A percentile compares a stretch with the other conserved stretches of the same genome.
Conservation (phyloP, 1,139 yeast genomes). For the Pichia sp. region DNA sequence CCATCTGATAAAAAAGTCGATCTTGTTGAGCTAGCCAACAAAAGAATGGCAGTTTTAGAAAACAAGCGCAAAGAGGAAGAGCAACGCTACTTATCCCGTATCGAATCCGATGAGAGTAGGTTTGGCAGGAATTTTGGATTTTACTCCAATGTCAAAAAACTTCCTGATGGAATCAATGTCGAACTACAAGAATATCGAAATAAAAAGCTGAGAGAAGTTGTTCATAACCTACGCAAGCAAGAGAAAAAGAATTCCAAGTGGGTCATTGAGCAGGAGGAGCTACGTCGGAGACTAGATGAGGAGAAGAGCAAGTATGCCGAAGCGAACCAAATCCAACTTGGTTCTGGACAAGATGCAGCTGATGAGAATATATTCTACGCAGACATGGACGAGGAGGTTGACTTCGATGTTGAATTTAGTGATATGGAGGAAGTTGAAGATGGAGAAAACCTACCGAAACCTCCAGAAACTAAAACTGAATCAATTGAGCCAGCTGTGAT, state of each 20-base stretch:
- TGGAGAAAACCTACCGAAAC: not conserved
- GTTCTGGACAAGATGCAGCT: slow-evolving; percentile 18
- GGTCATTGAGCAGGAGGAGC: slow-evolving; percentile 31
- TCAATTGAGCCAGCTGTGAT: not conserved
- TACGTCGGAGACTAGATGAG: slow-evolving; percentile 27
- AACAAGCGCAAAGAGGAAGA: slow-evolving; percentile 33
- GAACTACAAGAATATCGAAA: slow-evolving; percentile 33
- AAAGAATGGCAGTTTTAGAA: slow-evolving; percentile 38
- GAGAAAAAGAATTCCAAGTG: slow-evolving; percentile 31
- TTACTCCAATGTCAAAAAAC: slow-evolving; percentile 36
- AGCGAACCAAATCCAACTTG: slow-evolving; percentile 25
- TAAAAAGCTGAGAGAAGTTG: slow-evolving; percentile 37
- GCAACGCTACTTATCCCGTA: slow-evolving; percentile 23
- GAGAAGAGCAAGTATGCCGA: slow-evolving; percentile 21
- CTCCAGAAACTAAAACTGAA: not conserved
- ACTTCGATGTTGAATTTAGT: slow-evolving; percentile 24
- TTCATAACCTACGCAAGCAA: slow-evolving; percentile 38
- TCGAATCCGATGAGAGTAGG: slow-evolving; percentile 31
- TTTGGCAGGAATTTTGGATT: slow-evolving; percentile 44
- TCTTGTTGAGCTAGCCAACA: slow-evolving; percentile 51
- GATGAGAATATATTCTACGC: slow-evolving; percentile 14
- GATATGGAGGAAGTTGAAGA: slow-evolving; percentile 20
- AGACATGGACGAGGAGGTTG: slow-evolving; percentile 20
- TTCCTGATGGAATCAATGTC: slow-evolving; percentile 23
- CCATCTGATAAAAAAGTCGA: slow-evolving; percentile 37